Base-by-base conservation (phyloP, 306 rosid genomes). In the Pachyrhizus erosus region DNA sequence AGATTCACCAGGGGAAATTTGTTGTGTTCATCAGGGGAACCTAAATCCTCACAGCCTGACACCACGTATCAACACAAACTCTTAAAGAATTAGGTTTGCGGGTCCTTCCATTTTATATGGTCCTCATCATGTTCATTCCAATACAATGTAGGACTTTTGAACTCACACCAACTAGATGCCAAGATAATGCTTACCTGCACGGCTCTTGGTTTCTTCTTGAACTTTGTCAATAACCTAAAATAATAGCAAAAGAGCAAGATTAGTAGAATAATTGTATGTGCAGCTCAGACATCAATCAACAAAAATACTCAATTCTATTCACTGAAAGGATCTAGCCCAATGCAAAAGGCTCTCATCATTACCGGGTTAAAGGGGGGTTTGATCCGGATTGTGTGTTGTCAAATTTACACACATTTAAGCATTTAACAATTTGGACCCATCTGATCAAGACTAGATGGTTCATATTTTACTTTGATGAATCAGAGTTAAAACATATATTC, bases 151-250 rank as follows among this genome's bases (percentile, higher is more conserved):
- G 15, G 29, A 81, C 52, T 17, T 81, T 27, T 13, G 17, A 45
- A 73, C 58, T 49, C 75, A 46, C 49, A 62, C 17, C 80, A 78
- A 49, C 70, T 15, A 62, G 18, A 87, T 54, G 70, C 60, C 65
- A 64, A 29, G 51, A 74, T 15, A 75, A 71, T 70, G 55, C 17
- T 61, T 88, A 96, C 99, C 99, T 81, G 93, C 45, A 13, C 97
- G 97, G 78, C 90, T 96, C 96, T 96, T 96, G 81, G 97, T 88
- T 89, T 96, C 98, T 90, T 93, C 99, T 87, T 96, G 98, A 73
- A 96, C 99, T 80, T 96, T 96, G 84, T 96, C 99, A 62, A 96
- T 96, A 54, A 96, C 98, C 99, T 96, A 84, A 75, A 76, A 61
- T 20, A 45, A 84, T 62, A 24, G 60, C 31, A 81, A 57, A 7